Base-by-base conservation (phyloP, 176 grass and related monocot species). In the Lolium multiflorum region DNA sequence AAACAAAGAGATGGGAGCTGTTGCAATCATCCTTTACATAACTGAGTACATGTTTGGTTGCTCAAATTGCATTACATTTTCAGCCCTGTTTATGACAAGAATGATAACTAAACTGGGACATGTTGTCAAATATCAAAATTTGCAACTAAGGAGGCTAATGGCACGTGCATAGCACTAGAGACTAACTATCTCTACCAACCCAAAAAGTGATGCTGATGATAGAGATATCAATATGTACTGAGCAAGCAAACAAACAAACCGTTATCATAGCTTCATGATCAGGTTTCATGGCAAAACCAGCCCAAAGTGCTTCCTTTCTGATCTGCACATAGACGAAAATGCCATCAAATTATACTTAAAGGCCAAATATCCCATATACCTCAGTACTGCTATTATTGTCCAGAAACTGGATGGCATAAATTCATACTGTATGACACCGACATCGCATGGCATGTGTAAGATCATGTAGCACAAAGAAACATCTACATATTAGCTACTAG, bases 271-370 rank as follows among this genome's bases (percentile, higher is more conserved):
- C 97, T 91, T 99, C 97, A 65, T 80, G 87, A 47, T 72, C 87
- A 89, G 94, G 97, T 90, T 93, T 84, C 97, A 99, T 96, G 31
- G 92, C 94, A 91, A 91, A 96, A 76, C 94, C 78, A 88, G 97
- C 97, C 97, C 97, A 99, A 87, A 99, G 94, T 60, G 97, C 97
- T 76, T 96, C 88, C 80, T 98, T 98, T 70, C 92, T 94, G 82
- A 94, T 99, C 94, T 98, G 91, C 78, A 61, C 48, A 55, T 72
- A 71, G 54, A 87, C 12, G 71, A 41, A 79, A 67, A 71, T 68
- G 51, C 21, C 35, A 37, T 81, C 46, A 76, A 87, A 81, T 84
- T 84, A 81, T 54, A 60, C n/a, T 87, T 41, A 47, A 80, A 73
- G n/a, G 61, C n/a, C 31, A 84, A 15, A 74, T 20, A 67, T 61